Conservation (phyloP, 441 rosid species). For the Manihot esculenta region DNA sequence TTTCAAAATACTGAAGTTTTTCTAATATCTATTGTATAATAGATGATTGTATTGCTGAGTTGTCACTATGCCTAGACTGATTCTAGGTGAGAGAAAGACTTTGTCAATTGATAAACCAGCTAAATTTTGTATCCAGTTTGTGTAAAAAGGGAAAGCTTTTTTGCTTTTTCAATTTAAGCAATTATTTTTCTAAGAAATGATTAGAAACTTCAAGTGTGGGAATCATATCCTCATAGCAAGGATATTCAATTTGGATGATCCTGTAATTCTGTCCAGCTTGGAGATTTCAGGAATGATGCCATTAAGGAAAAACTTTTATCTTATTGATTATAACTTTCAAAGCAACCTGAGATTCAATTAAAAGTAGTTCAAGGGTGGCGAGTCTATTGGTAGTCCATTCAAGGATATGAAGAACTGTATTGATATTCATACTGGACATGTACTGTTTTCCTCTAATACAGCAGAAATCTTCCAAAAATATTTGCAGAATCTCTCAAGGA, state of each 20-base stretch:
- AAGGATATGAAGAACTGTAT: neutral
- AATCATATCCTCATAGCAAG: neutral
- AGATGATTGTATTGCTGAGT: neutral
- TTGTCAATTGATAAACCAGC: neutral
- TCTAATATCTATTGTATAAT: neutral
- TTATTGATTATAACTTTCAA: neutral
- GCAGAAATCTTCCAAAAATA: neutral
- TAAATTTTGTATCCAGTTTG: neutral
- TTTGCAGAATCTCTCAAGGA: neutral
- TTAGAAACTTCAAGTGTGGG: neutral
- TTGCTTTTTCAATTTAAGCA: neutral
- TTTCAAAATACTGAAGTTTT: constrained; percentile 6
- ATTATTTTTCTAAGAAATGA: neutral
- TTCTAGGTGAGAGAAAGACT: neutral
- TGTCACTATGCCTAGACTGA: constrained; percentile 5
- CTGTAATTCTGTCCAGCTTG: neutral
- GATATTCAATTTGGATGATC: neutral
- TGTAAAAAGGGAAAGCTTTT: neutral
- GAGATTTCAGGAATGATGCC: neutral
- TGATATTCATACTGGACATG: constrained; percentile 1
- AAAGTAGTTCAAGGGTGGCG: neutral
- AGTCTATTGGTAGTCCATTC: too few relatives aligned
- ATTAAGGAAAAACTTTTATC: neutral
- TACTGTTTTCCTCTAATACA: neutral
- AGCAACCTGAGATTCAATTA: neutral